Evolutionary conservation across 805 yeast species (phyloP).

Genomic region (Wickerhamiella shivajii): DNA sequence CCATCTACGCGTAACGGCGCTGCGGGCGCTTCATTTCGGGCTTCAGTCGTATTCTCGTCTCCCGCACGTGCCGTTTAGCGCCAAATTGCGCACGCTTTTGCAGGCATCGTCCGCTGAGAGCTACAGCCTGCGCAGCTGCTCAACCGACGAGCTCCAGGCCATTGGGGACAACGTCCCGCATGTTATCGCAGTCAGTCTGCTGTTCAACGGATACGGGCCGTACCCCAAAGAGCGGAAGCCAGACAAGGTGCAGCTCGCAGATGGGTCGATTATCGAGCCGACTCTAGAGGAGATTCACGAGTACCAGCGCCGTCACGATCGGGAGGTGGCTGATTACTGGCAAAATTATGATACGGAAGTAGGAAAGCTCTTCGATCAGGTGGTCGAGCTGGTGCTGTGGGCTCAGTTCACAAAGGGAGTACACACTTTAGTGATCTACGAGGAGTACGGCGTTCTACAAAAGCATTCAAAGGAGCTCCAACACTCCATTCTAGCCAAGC

Average conservation of each 20-base stretch:
- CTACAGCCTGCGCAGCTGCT: conserved; percentile 1
- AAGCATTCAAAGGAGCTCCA: background rate
- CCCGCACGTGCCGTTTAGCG: conserved; percentile 1
- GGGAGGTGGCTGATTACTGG: background rate
- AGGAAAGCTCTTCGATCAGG: background rate
- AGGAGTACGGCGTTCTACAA: background rate
- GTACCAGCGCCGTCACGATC: background rate
- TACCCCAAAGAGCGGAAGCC: background rate
- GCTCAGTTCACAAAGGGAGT: conserved; percentile 5
- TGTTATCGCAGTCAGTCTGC: too few species aligned
- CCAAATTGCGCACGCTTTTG: background rate
- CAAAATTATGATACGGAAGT: background rate
- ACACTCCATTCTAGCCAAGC: background rate
- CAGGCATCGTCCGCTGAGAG: background rate
- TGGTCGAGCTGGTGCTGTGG: conserved; percentile 4
- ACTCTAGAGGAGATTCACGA: background rate
- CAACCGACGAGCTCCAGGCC: conserved; percentile 1
- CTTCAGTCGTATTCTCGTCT: background rate
- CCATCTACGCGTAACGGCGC: conserved; percentile 1
- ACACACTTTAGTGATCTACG: conserved; percentile 4
- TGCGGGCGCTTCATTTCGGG: background rate
- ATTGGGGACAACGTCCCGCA: too few species aligned
- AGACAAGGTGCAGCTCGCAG: conserved; percentile 5
- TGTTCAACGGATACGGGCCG: too few species aligned
- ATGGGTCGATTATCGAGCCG: conserved; percentile 2